These are phyloP conservation scores for Botrytis medusae DNA, from an alignment of 2,329 filamentous ascomycete species.

Conservation along the genomic window DNA sequence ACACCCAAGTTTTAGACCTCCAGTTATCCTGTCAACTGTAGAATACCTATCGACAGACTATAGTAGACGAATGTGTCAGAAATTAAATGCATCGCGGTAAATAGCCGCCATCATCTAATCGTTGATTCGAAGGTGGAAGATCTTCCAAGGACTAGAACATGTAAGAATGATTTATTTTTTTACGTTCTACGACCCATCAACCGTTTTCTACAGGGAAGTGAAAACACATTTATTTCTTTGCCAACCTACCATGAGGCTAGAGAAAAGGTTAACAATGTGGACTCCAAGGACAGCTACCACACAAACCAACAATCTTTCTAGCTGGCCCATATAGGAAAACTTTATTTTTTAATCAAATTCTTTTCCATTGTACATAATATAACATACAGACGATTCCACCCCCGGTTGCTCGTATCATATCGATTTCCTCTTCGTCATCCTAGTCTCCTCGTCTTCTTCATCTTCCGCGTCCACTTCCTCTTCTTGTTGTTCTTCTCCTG, in stretches of 20 bases:
- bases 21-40: background rate
- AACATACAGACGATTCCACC: background rate
- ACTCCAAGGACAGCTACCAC: background rate
- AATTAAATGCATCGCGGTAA: conserved; percentile 14
- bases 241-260: background rate
- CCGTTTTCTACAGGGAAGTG: background rate
- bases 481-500: background rate
- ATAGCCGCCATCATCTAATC: conserved; percentile 15
- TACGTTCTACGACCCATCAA: background rate
- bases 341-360: conserved; percentile 6
- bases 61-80: background rate
- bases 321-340: background rate
- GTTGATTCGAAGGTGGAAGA: background rate
- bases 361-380: conserved; percentile 1
- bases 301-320: background rate
- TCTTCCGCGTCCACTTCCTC: background rate
- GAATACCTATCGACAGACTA: background rate
- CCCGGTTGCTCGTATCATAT: background rate
- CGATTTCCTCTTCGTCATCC: background rate
- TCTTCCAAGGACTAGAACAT: conserved; percentile 3
- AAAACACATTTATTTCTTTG: conserved; percentile 1
- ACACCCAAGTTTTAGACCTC: background rate
- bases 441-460: background rate
- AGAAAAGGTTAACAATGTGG: background rate
- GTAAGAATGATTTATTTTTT: conserved; percentile 1